A percentile compares a stretch with the other conserved stretches of the same genome.
Conservation (phyloP, 768 basidiomycete species). For the Chalciporus sphaerocephalus region DNA sequence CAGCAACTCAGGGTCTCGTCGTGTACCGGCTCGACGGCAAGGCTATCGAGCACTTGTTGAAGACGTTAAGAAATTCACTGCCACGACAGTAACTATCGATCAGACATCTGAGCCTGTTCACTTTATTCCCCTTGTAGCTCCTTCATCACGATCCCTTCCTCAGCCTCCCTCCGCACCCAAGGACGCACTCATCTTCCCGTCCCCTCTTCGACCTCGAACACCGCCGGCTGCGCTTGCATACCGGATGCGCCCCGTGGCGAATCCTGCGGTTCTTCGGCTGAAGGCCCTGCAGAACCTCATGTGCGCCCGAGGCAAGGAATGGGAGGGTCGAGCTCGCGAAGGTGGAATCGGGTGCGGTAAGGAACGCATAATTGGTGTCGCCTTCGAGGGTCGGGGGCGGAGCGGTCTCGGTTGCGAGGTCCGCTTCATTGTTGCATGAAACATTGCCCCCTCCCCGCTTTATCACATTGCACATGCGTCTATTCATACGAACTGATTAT, state of each 20-base stretch:
- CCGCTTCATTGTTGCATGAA: conserved; percentile 30
- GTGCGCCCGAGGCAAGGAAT: conserved; percentile 38
- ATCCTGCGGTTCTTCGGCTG: conserved; percentile 55
- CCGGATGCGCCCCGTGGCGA: conserved; percentile 55
- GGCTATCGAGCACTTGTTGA: conserved; percentile 42
- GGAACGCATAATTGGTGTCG: conserved; percentile 55
- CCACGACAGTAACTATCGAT: conserved; percentile 9
- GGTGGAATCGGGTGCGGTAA: conserved; percentile 50
- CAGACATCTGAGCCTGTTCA: conserved; percentile 27
- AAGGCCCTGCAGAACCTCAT: conserved; percentile 59
- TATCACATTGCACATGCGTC: background rate
- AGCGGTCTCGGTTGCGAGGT: conserved; percentile 47
- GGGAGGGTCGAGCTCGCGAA: conserved; percentile 47
- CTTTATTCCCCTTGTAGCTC: conserved; percentile 40
- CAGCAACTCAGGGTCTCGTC: conserved; percentile 10
- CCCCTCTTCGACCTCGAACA: conserved; percentile 39
- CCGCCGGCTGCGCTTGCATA: conserved; percentile 32
- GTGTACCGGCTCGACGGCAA: conserved; percentile 26
- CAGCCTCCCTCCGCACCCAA: conserved; percentile 24
- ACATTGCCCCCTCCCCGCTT: background rate
- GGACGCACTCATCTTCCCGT: conserved; percentile 41
- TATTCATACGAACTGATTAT: conserved; percentile 6
- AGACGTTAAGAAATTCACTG: conserved; percentile 44
- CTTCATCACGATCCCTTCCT: conserved; percentile 30
- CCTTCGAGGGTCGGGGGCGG: conserved; percentile 57